Conservation (phyloP, 2,329 filamentous ascomycete genomes). For the Hypoxylon sp. region DNA sequence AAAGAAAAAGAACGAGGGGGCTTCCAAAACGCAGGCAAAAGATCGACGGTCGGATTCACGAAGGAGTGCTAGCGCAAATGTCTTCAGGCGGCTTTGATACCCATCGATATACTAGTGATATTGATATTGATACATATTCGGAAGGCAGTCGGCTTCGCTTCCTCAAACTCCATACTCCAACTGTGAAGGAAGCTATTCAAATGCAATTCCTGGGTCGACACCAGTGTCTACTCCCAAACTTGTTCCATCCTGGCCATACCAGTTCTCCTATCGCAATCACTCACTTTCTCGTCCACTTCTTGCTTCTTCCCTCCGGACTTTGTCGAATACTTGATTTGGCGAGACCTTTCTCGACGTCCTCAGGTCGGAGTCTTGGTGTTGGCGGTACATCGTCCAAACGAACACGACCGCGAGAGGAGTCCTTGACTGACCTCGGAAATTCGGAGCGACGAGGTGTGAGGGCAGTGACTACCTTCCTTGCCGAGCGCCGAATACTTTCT, state of each 20-base stretch:
- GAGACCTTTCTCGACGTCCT: constrained; percentile 72
- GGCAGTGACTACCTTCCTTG: constrained; percentile 70
- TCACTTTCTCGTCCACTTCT: constrained; percentile 51
- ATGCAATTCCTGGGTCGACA: constrained; percentile 15
- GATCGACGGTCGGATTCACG: constrained; percentile 59
- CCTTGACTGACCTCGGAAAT: constrained; percentile 71
- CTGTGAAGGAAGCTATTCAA: constrained; percentile 16
- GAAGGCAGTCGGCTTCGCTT: constrained; percentile 22
- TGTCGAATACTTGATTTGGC: constrained; percentile 51
- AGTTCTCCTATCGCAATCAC: constrained; percentile 2
- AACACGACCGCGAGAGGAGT: constrained; percentile 58
- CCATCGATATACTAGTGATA: constrained; percentile 57
- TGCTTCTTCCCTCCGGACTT: constrained; percentile 47
- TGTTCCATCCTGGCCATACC: constrained; percentile 15
- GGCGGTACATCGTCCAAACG: constrained; percentile 70
- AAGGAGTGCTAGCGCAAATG: constrained; percentile 81
- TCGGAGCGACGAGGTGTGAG: constrained; percentile 73
- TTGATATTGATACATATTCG: constrained; percentile 42
- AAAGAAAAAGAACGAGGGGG: constrained; percentile 59
- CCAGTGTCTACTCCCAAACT: constrained; percentile 21
- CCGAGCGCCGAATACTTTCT: constrained; percentile 77
- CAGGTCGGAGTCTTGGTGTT: constrained; percentile 66
- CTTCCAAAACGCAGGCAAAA: constrained; percentile 39
- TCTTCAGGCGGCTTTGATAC: constrained; percentile 69
- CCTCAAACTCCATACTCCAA: constrained; percentile 37